These are phyloP conservation scores for Suillus cothurnatus DNA, from an alignment of 768 basidiomycete species.

Conservation along the genomic window DNA sequence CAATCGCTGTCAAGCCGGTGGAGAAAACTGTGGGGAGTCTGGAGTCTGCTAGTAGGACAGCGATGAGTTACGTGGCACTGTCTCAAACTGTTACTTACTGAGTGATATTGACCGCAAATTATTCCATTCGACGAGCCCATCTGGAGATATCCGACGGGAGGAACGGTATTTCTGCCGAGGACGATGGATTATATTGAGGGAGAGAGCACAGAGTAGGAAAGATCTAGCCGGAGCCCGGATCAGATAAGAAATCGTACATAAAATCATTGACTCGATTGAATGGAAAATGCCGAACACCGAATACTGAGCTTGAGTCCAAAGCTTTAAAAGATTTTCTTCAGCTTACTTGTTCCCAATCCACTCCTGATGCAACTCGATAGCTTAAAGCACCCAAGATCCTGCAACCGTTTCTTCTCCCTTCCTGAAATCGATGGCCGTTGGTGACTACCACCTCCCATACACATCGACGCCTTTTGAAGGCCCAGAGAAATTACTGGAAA, in stretches of 20 bases:
- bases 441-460: constrained; percentile 25
- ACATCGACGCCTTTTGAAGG: constrained; percentile 77
- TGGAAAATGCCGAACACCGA: not conserved
- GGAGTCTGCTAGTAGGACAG: not conserved
- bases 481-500: constrained; percentile 93
- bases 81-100: not conserved
- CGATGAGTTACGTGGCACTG: not conserved
- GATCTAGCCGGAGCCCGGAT: not conserved
- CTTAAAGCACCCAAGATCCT: constrained; percentile 34
- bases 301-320: constrained; percentile 1
- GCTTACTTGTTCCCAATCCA: constrained; percentile 5
- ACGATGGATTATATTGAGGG: not conserved
- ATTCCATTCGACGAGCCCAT: not conserved
- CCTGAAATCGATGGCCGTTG: constrained; percentile 26
- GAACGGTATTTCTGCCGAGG: not conserved
- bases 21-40: not conserved
- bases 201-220: not conserved
- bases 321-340: constrained; percentile 3
- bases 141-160: not conserved
- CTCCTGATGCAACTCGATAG: constrained; percentile 44
- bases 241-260: constrained; percentile 1
- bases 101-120: not conserved
- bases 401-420: constrained; percentile 1
- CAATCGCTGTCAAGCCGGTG: not conserved
- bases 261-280: not conserved